A percentile compares a stretch with the other conserved stretches of the same genome.
Evolutionary conservation across 257 asterid genomes (phyloP).

Genomic region (Ilex aquifolium): DNA sequence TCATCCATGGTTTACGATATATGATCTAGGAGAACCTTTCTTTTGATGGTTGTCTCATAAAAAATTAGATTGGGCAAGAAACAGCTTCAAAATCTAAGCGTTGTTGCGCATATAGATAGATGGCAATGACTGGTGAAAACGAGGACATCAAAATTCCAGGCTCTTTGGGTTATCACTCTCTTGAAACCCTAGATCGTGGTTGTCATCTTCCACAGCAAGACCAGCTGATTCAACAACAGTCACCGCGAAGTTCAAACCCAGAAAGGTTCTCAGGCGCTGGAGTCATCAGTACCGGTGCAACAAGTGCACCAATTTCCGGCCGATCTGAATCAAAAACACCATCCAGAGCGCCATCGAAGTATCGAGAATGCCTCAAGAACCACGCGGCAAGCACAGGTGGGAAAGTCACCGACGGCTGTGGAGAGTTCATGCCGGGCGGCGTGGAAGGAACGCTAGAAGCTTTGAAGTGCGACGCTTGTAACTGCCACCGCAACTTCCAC

Average conservation of each 20-base stretch:
- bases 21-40: background rate
- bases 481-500: slow-evolving; percentile 86
- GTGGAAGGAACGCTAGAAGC: slow-evolving; percentile 83
- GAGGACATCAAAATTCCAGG: slow-evolving; percentile 35
- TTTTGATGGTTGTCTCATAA: no score
- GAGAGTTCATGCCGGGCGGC: slow-evolving; percentile 94
- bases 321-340: slow-evolving; percentile 42
- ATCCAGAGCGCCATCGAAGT: slow-evolving; percentile 15
- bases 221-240: slow-evolving; percentile 16
- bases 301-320: slow-evolving; percentile 15
- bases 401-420: slow-evolving; percentile 89
- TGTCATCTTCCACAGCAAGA: slow-evolving; percentile 12
- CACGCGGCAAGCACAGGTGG: slow-evolving; percentile 90
- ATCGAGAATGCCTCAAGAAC: slow-evolving; percentile 82
- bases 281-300: background rate
- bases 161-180: slow-evolving; percentile 21
- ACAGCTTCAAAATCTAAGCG: no score
- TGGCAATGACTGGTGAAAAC: slow-evolving; percentile 47
- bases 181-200: slow-evolving; percentile 21
- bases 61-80: no score
- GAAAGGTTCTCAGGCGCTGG: background rate
- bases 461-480: slow-evolving; percentile 86
- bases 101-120: background rate
- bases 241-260: slow-evolving; percentile 23
- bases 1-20: background rate